Base-by-base conservation (phyloP, 768 basidiomycete genomes). In the Hemileccinum rubropunctum region DNA sequence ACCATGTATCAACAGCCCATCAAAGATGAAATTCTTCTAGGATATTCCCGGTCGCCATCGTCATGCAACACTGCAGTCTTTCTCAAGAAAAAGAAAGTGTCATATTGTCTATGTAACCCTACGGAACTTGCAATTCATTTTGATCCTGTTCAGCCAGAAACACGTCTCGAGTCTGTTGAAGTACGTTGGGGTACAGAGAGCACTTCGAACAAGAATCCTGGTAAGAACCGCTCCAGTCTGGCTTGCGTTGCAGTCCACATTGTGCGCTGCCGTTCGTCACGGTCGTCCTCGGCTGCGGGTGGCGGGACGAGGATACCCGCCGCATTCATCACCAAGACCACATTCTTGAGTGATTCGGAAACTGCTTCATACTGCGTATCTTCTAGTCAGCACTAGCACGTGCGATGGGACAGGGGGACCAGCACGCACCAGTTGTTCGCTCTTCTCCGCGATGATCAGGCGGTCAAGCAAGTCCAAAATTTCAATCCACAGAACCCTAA, bases 341-440 rank as follows among this genome's bases (percentile, higher is more conserved):
- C 90, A 62, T 98, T 98, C 73, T 98, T 98, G 59, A 99, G 77
- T 1, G 94, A 95, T 69, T 99, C 97, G 1, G 92, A 93, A 17
- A 97, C 79, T 0, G 95, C 95, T 66, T 99, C 97, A 65, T 86
- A 86, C 95, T 98, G 3, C 1, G 58, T 1, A 51, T 15, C 3
- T 30, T 18, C 28, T 8, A 7, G 38, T 67, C 48, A 58, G 28
- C 32, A 32, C 39, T 13, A 28, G 45, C 35, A 23, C 8, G 8
- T 1, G 12, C 9, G 10, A 17, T 12, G 18, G n/a, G n/a, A 48
- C n/a, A 43, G 9, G 21, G 28, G 34, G 11, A n/a, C 36, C 17
- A 13, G 17, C 27, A 41, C 45, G 20, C 57, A 95, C 95, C 73
- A 97, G 68, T 61, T 92, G 91, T 63, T 94, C 95, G 39, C 83